Conservation (phyloP, 805 yeast genomes). For the Candida sithepensis region DNA sequence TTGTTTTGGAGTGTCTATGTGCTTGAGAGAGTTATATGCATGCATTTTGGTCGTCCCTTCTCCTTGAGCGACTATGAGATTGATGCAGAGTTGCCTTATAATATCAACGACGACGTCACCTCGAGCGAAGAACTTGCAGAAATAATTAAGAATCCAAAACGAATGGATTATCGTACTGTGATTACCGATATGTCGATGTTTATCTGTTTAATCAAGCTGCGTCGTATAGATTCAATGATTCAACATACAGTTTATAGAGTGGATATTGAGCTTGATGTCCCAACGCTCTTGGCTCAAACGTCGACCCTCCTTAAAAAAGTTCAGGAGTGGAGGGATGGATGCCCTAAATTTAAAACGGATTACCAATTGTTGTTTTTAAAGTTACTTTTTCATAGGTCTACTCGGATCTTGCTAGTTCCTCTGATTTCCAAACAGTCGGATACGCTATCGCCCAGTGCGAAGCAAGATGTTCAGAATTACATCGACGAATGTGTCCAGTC, state of each 20-base stretch:
- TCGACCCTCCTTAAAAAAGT: slow-evolving; percentile 9
- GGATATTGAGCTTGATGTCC: slow-evolving; percentile 11
- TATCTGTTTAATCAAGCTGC: slow-evolving; percentile 10
- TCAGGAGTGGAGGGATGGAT: slow-evolving; percentile 13
- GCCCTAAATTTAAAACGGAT: slow-evolving; percentile 16
- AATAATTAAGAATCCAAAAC: slow-evolving; percentile 18
- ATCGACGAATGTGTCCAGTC: slow-evolving; percentile 20
- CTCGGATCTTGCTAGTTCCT: slow-evolving; percentile 17
- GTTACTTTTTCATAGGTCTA: slow-evolving; percentile 17
- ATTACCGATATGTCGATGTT: slow-evolving; percentile 17
- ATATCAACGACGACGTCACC: slow-evolving; percentile 17
- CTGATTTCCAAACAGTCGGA: slow-evolving; percentile 11
- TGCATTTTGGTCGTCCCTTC: slow-evolving; percentile 47
- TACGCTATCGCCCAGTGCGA: not conserved
- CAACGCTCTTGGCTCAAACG: slow-evolving; percentile 11
- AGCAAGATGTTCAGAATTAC: slow-evolving; percentile 6
- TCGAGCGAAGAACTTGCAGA: slow-evolving; percentile 16
- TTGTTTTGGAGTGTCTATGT: slow-evolving; percentile 48
- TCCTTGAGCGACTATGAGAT: slow-evolving; percentile 49
- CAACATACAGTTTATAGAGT: slow-evolving; percentile 19
- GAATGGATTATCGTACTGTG: slow-evolving; percentile 7
- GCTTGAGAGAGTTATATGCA: slow-evolving; percentile 45
- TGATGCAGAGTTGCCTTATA: slow-evolving; percentile 39
- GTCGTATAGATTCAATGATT: slow-evolving; percentile 19
- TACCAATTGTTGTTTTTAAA: slow-evolving; percentile 11